Conservation (phyloP, 306 rosid genomes). For the Lathyrus oleraceus region DNA sequence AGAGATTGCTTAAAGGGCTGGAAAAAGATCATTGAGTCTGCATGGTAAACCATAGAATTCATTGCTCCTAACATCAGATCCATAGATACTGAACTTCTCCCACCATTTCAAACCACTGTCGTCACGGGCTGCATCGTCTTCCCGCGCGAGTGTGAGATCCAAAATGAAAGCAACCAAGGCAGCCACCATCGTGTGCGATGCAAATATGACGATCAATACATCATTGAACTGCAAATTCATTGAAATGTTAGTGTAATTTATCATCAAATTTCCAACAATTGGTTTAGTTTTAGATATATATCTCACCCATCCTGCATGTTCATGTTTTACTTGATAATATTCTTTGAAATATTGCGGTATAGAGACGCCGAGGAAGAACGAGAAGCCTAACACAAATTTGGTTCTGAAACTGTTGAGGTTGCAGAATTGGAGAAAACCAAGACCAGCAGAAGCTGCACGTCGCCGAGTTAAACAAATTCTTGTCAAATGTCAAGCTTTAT, state of each 20-base stretch:
- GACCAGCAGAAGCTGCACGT: conserved; percentile 75
- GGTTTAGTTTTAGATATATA: conserved; percentile 3
- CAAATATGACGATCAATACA: conserved; percentile 52
- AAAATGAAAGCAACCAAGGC: conserved; percentile 60
- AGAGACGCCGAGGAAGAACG: conserved; percentile 81
- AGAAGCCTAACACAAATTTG: conserved; percentile 66
- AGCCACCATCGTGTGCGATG: conserved; percentile 72
- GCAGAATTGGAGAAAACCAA: conserved; percentile 84
- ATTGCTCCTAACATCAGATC: conserved; percentile 61
- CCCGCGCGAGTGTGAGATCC: conserved; percentile 54
- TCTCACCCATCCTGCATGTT: conserved; percentile 66
- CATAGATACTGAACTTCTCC: conserved; percentile 63
- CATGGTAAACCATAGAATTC: conserved; percentile 70
- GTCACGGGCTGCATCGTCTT: conserved; percentile 43
- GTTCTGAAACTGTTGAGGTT: conserved; percentile 86
- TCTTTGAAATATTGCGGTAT: conserved; percentile 87
- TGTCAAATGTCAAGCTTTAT: conserved; percentile 4
- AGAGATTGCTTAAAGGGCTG: conserved; percentile 38
- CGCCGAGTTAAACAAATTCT: background rate
- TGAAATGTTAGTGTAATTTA: background rate
- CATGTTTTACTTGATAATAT: conserved; percentile 47
- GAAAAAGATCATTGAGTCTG: conserved; percentile 56
- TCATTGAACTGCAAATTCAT: conserved; percentile 55
- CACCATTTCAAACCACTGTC: conserved; percentile 72
- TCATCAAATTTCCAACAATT: background rate